phyloP scores from a whole-genome alignment of 140 eudicot genomes.

The Ambrosia hybrid region DNA sequence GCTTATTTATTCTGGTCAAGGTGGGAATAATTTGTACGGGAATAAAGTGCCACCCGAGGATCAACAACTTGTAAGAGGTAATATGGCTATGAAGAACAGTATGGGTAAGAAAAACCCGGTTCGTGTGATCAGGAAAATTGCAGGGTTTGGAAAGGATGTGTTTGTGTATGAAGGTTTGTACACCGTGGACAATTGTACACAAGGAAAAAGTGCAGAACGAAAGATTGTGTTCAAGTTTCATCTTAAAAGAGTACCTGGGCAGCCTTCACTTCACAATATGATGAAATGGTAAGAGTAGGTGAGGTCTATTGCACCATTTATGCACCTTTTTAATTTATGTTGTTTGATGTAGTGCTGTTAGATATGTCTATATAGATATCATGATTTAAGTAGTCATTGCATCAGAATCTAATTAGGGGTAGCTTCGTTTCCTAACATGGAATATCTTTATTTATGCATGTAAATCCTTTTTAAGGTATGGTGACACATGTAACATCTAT shows the following conservation, averaged over 20 bases:
- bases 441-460: neutral
- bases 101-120: conserved; percentile 38
- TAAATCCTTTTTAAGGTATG: neutral
- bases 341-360: neutral
- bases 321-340: too few relatives aligned
- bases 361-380: neutral
- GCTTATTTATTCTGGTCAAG: conserved; percentile 45
- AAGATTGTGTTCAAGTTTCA: conserved; percentile 43
- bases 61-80: conserved; percentile 58
- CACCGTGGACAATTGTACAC: conserved; percentile 19
- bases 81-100: conserved; percentile 63
- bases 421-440: conserved; percentile 1
- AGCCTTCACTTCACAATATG: conserved; percentile 21
- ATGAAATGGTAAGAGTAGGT: too few relatives aligned
- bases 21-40: conserved; percentile 32
- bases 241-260: conserved; percentile 38
- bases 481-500: neutral
- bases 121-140: conserved; percentile 46
- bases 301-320: neutral
- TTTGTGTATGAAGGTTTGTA: conserved; percentile 60
- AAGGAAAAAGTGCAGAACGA: conserved; percentile 26
- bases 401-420: neutral
- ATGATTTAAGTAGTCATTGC: too few relatives aligned
- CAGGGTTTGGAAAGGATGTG: neutral
- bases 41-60: conserved; percentile 35